Evolutionary conservation across 768 basidiomycete species (phyloP), one percentile per base, ranked within the genome.

Genomic region (Tricholoma flavovirens): DNA sequence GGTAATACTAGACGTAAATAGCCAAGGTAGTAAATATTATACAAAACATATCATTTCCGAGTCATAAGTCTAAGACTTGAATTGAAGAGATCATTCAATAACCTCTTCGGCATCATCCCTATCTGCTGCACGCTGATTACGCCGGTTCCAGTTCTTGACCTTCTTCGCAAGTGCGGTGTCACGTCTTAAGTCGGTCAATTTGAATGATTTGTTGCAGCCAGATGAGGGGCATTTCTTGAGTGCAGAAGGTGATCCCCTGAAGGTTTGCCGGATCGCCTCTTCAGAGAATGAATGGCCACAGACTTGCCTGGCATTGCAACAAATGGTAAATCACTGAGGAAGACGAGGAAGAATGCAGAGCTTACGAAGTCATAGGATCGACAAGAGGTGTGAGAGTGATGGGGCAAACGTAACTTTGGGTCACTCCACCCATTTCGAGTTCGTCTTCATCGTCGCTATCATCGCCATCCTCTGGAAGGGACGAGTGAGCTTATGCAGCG

Each of bases 391-490:
- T 79, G 43, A 94, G 75, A 0, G 88, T 84, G 50, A 98, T 73
- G 2, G 93, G 94, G 62, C 93, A 96, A 54, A 83, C 87, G 76
- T 86, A 92, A 63, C 84, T 86, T 64, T 90, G 88, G 5, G 85
- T 88, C 26, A 86, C 79, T 22, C 92, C 93, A 52, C 95, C 95
- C 50, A 96, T 75, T 70, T 93, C 88, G 30, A 98, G 70, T 11
- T 97, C 95, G 52, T 93, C 90, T 30, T 95, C 94, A 51, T 86
- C 85, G 56, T 90, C 90, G 53, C 87, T 90, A 29, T 80, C 84
- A 59, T 93, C 91, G 9, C 83, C 90, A 40, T 81, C 77, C 80
- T 93, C 93, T 93, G 67, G n/a, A 53, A 12, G 40, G 14, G 50
- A 32, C 51, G 49, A 33, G 35, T 35, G 15, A 24, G n/a, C 7